Evolutionary conservation across 768 basidiomycete species (phyloP).

Genomic region (Mrakia hoshinonis): DNA sequence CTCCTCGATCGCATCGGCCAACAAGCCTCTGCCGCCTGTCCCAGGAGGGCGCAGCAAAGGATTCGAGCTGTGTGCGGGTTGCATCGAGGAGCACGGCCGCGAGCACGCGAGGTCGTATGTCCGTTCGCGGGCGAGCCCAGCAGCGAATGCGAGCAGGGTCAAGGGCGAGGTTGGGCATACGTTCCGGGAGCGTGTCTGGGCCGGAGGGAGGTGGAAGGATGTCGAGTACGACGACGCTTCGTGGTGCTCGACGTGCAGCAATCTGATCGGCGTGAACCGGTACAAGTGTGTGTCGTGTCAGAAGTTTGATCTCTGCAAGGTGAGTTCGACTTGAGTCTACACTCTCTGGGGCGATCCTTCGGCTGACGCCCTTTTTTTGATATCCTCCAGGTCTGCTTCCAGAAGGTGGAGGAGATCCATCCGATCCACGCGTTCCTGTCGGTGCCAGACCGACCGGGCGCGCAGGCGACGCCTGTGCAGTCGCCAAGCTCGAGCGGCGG

Average conservation of each 20-base stretch:
- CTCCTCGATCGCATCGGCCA: neutral
- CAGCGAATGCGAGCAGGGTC: conserved; percentile 7
- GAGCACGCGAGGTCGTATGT: conserved; percentile 48
- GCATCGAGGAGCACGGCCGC: conserved; percentile 68
- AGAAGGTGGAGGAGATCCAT: conserved; percentile 77
- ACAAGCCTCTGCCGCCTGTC: neutral
- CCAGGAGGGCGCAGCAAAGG: conserved; percentile 41
- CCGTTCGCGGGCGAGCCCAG: neutral
- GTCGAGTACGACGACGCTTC: conserved; percentile 72
- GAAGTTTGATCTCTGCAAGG: conserved; percentile 67
- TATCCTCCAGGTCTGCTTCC: conserved; percentile 52
- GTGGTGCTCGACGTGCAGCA: conserved; percentile 73
- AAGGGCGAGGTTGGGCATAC: conserved; percentile 52
- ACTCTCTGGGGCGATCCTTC: neutral
- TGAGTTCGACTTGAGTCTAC: neutral
- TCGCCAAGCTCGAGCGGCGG: neutral
- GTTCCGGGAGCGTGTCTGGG: conserved; percentile 81
- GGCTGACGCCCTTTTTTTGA: neutral
- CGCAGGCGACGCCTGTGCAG: neutral
- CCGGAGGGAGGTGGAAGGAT: conserved; percentile 63
- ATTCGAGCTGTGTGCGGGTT: conserved; percentile 75
- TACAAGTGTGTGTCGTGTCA: conserved; percentile 78
- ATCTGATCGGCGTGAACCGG: conserved; percentile 53
- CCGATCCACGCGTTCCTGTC: conserved; percentile 77
- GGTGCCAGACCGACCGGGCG: conserved; percentile 55